Conservation (phyloP, 495 filamentous ascomycete genomes). For the Annulohypoxylon stygium region DNA sequence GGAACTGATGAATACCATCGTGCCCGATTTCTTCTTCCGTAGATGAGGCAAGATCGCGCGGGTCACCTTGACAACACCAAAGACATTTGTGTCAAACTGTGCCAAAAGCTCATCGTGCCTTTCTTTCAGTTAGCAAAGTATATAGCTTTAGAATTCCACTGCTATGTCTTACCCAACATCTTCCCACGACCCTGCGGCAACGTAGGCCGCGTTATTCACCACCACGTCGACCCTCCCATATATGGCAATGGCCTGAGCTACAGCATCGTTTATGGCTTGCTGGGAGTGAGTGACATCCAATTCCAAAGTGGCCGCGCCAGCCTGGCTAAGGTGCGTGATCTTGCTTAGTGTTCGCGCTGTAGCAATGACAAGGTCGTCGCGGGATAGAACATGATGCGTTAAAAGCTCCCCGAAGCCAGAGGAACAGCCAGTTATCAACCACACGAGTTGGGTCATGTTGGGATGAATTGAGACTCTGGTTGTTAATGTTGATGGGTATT, state of each 20-base stretch:
- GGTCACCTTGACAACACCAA: conserved; percentile 61
- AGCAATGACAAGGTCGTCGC: conserved; percentile 66
- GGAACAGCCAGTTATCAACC: conserved; percentile 65
- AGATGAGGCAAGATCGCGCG: conserved; percentile 64
- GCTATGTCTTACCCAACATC: conserved; percentile 52
- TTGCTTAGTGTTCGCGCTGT: conserved; percentile 59
- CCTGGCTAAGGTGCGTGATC: conserved; percentile 55
- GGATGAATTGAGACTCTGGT: no score
- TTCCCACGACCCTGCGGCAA: conserved; percentile 56
- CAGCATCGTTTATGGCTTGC: conserved; percentile 49
- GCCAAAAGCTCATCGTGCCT: conserved; percentile 54
- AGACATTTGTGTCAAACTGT: conserved; percentile 64
- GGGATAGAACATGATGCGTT: conserved; percentile 56
- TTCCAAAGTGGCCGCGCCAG: conserved; percentile 58
- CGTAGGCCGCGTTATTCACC: conserved; percentile 67
- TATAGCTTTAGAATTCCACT: conserved; percentile 1
- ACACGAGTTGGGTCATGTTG: conserved; percentile 54
- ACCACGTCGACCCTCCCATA: conserved; percentile 64
- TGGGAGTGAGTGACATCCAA: conserved; percentile 61
- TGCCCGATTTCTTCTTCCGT: conserved; percentile 56
- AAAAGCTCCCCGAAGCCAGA: conserved; percentile 64
- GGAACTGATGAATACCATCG: conserved; percentile 63
- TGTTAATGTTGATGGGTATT: neutral
- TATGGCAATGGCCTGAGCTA: conserved; percentile 58
- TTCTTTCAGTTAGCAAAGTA: conserved; percentile 16